phyloP scores from a whole-genome alignment of 2,329 filamentous ascomycete species.

The Mycocentrospora acerina region DNA sequence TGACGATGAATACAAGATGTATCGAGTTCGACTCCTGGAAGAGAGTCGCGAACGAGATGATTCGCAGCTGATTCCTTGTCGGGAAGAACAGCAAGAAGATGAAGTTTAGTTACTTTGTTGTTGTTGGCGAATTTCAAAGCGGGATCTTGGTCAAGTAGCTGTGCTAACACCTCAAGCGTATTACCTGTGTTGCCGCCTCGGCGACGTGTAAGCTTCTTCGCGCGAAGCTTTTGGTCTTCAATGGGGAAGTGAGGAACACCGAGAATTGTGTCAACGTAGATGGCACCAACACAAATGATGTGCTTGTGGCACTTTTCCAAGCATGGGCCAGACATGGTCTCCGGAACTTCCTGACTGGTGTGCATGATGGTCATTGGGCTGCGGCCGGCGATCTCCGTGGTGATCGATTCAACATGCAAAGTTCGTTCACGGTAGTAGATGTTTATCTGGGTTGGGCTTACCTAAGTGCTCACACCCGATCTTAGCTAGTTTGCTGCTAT shows the following conservation, averaged over 20 bases:
- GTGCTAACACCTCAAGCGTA: constrained; percentile 68
- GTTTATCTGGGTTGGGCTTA: no score
- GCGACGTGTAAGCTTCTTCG: constrained; percentile 58
- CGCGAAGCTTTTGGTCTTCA: constrained; percentile 73
- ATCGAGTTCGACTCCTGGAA: constrained; percentile 53
- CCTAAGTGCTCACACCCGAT: no score
- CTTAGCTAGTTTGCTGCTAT: no score
- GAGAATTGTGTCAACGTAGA: constrained; percentile 71
- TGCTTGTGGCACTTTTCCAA: constrained; percentile 38
- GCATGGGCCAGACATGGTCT: no score
- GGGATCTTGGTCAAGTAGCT: constrained; percentile 42
- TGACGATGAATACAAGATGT: constrained; percentile 56
- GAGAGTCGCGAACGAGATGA: constrained; percentile 56
- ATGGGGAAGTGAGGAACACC: constrained; percentile 67
- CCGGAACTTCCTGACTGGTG: no score
- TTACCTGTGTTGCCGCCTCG: constrained; percentile 75
- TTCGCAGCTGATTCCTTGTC: constrained; percentile 53
- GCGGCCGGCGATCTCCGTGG: no score
- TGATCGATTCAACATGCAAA: no score
- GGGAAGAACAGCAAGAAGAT: constrained; percentile 55
- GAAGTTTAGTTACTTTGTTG: constrained; percentile 19
- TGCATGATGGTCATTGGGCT: no score
- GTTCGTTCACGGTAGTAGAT: no score
- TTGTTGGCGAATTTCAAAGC: neutral
- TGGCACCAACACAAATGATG: constrained; percentile 66